These are phyloP conservation scores for Phialophora macrospora DNA, from an alignment of 2,329 filamentous ascomycete species.

Conservation along the genomic window DNA sequence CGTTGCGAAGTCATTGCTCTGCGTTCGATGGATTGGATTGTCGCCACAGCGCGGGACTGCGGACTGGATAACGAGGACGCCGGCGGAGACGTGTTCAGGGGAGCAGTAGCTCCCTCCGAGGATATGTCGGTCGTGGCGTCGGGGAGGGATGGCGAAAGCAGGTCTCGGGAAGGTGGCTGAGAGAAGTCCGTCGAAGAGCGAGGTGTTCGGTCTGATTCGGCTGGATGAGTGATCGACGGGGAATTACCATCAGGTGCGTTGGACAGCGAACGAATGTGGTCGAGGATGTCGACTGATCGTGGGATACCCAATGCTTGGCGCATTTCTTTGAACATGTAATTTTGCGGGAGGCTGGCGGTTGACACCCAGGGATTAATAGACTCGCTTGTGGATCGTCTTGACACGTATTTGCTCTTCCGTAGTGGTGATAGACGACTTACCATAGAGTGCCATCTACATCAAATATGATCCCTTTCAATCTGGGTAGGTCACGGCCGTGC, in stretches of 20 bases:
- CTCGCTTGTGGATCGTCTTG: not conserved
- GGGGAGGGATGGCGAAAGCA: constrained; percentile 32
- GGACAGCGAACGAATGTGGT: constrained; percentile 80
- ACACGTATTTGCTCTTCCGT: not conserved
- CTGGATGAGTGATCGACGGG: not conserved
- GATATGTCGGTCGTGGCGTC: constrained; percentile 29
- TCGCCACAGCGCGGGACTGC: constrained; percentile 63
- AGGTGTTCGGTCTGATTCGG: not conserved
- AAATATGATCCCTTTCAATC: constrained; percentile 71
- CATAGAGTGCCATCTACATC: constrained; percentile 95
- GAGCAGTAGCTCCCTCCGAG: not conserved
- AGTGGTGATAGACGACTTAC: constrained; percentile 57
- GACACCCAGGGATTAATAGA: constrained; percentile 8
- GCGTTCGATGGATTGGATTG: constrained; percentile 79
- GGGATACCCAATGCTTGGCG: constrained; percentile 72
- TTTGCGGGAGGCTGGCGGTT: constrained; percentile 75
- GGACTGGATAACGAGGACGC: constrained; percentile 25
- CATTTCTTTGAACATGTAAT: constrained; percentile 95
- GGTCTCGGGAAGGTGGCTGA: constrained; percentile 22
- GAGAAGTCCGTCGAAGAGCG: constrained; percentile 18
- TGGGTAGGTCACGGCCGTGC: constrained; percentile 41
- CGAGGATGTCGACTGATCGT: constrained; percentile 79
- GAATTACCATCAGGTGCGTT: constrained; percentile 47
- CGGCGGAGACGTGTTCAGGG: not conserved
- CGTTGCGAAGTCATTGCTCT: constrained; percentile 77